phyloP scores from a whole-genome alignment of 352 stramenopile species.

The Globisporangium orthogonon region DNA sequence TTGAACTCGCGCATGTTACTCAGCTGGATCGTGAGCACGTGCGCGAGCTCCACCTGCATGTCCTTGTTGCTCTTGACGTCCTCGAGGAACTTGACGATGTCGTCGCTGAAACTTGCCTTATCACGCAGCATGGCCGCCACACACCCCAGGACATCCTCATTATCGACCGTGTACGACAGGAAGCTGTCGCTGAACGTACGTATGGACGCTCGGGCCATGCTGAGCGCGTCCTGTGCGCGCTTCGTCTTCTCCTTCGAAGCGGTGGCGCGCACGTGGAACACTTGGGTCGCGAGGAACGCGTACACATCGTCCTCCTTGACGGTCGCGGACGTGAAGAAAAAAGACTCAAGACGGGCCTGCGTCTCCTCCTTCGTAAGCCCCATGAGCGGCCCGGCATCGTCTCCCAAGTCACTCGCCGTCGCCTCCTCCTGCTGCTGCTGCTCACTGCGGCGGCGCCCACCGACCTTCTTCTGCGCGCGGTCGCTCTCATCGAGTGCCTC shows the following conservation, averaged over 20 bases:
- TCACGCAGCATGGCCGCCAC: constrained; percentile 25
- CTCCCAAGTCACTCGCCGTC: constrained; percentile 7
- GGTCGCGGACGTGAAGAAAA: constrained; percentile 29
- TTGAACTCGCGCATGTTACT: constrained; percentile 34
- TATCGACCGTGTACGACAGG: constrained; percentile 13
- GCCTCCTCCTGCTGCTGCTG: neutral
- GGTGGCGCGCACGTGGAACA: constrained; percentile 21
- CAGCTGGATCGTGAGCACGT: constrained; percentile 44
- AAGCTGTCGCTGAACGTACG: constrained; percentile 21
- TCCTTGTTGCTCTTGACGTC: constrained; percentile 24
- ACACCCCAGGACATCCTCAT: constrained; percentile 19
- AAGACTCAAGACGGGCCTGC: constrained; percentile 28
- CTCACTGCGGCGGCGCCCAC: constrained; percentile 6
- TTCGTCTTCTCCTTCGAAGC: constrained; percentile 21
- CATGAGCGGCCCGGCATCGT: constrained; percentile 12
- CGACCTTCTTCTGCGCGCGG: constrained; percentile 7
- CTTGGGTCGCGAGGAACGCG: constrained; percentile 24
- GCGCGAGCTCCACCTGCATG: constrained; percentile 30
- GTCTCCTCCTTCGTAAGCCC: constrained; percentile 32
- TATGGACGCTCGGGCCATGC: constrained; percentile 10
- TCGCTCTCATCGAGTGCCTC: constrained; percentile 31
- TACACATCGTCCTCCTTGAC: constrained; percentile 28
- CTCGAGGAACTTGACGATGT: constrained; percentile 27
- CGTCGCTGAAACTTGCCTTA: constrained; percentile 22
- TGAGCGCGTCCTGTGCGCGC: constrained; percentile 19